Conservation (phyloP, 768 basidiomycete species). For the Mycena vulgaris region DNA sequence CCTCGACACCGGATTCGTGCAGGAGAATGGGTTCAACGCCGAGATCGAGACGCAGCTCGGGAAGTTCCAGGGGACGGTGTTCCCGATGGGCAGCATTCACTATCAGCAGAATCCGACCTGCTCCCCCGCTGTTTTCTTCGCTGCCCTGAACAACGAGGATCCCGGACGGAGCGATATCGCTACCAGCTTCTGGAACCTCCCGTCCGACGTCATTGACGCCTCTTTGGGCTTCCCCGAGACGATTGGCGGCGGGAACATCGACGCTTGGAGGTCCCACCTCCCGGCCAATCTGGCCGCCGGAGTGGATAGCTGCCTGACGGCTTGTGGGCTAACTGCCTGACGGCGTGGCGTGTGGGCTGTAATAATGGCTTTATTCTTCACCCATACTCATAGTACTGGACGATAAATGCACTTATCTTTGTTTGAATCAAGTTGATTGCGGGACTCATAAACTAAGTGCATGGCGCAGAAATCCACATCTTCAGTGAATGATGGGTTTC, state of each 20-base stretch:
- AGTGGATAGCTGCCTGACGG: not conserved
- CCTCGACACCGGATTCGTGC: slow-evolving; percentile 2
- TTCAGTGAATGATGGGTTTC: too few relatives aligned
- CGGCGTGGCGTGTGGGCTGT: too few relatives aligned
- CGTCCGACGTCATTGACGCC: not conserved
- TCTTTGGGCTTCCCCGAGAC: slow-evolving; percentile 1
- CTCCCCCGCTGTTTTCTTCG: not conserved
- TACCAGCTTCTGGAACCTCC: not conserved
- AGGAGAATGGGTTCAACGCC: not conserved
- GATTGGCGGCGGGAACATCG: not conserved
- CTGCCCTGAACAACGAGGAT: not conserved
- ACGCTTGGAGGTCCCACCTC: slow-evolving; percentile 4
- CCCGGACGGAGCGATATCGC: slow-evolving; percentile 10
- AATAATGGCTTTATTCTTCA: too few relatives aligned
- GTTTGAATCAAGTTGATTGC: too few relatives aligned
- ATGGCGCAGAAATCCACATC: too few relatives aligned
- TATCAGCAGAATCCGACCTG: slow-evolving; percentile 3
- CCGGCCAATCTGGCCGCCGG: slow-evolving; percentile 2
- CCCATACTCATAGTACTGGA: too few relatives aligned
- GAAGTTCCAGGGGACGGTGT: not conserved
- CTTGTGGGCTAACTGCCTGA: not conserved
- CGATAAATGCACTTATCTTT: too few relatives aligned
- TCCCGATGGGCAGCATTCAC: not conserved
- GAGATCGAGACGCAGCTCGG: not conserved
- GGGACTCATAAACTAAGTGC: too few relatives aligned